Conservation (phyloP, 2,329 filamentous ascomycete species). For the Trichoderma sp. region DNA sequence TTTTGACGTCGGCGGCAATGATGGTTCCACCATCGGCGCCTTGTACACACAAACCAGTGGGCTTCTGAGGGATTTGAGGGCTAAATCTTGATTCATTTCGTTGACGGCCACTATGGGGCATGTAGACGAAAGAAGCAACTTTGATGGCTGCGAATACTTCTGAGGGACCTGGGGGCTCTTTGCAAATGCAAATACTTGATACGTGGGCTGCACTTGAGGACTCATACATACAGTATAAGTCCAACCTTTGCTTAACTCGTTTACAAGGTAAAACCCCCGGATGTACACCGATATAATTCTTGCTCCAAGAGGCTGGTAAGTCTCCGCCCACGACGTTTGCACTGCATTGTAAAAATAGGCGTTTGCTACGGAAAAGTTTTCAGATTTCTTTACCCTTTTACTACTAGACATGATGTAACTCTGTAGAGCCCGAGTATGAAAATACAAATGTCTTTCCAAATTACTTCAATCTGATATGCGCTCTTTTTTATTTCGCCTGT, state of each 20-base stretch:
- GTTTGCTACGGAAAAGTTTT: constrained; percentile 19
- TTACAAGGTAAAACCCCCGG: constrained; percentile 11
- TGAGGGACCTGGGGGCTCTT: constrained; percentile 41
- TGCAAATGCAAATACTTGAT: constrained; percentile 28
- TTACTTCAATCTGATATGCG: not conserved
- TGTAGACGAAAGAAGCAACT: constrained; percentile 35
- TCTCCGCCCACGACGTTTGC: constrained; percentile 19
- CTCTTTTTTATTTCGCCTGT: not conserved
- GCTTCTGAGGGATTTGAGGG: constrained; percentile 46
- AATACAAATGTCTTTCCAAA: not conserved
- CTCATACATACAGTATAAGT: not conserved
- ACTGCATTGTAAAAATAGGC: constrained; percentile 19
- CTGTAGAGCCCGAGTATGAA: not conserved
- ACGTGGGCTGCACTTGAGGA: constrained; percentile 10
- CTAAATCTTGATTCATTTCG: constrained; percentile 35
- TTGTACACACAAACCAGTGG: constrained; percentile 34
- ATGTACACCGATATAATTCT: constrained; percentile 14
- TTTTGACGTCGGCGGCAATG: constrained; percentile 37
- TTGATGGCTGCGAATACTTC: constrained; percentile 39
- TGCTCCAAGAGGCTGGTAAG: constrained; percentile 22
- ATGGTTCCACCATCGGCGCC: constrained; percentile 30
- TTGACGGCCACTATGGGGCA: constrained; percentile 23
- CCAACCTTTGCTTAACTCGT: constrained; percentile 9
- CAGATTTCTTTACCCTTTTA: not conserved
- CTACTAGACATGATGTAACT: not conserved